phyloP scores from a whole-genome alignment of 345 rosid genomes.

The Schrenkiella parvula region DNA sequence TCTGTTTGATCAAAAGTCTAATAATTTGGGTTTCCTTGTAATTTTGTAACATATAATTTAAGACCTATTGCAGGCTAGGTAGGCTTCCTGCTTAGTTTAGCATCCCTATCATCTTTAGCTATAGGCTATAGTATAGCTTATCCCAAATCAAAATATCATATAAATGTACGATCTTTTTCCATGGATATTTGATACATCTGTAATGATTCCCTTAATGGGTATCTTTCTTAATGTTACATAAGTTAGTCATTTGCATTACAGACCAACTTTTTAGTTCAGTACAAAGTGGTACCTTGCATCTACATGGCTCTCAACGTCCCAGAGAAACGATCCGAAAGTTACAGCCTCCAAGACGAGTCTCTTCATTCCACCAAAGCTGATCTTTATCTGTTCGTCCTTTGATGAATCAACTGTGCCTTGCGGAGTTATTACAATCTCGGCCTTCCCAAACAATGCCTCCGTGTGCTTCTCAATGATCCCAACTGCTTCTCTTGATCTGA shows the following conservation, averaged over 20 bases:
- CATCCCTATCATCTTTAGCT: slow-evolving; percentile 12
- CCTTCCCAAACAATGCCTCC: slow-evolving; percentile 89
- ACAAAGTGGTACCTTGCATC: slow-evolving; percentile 95
- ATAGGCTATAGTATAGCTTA: background rate
- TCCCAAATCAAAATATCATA: slow-evolving; percentile 11
- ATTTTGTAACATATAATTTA: slow-evolving; percentile 14
- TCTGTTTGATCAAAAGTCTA: background rate
- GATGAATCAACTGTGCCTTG: slow-evolving; percentile 71
- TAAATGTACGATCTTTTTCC: slow-evolving; percentile 11
- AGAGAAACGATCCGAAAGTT: slow-evolving; percentile 92
- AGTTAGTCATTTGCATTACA: slow-evolving; percentile 25
- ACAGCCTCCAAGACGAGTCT: slow-evolving; percentile 96
- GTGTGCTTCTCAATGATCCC: slow-evolving; percentile 94
- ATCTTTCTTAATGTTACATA: slow-evolving; percentile 27
- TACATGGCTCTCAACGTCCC: slow-evolving; percentile 95
- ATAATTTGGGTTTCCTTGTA: slow-evolving; percentile 13
- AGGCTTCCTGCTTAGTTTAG: slow-evolving; percentile 31
- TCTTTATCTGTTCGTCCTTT: slow-evolving; percentile 61
- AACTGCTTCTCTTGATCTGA: slow-evolving; percentile 90
- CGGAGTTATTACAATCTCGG: slow-evolving; percentile 68
- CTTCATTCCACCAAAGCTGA: slow-evolving; percentile 85
- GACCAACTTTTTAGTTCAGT: slow-evolving; percentile 39
- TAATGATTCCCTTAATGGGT: slow-evolving; percentile 21
- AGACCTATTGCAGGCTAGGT: slow-evolving; percentile 32
- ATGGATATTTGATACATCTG: background rate